Percentiles rank a stretch among this genome's conserved stretches.
Conservation (phyloP, 148 eudicot genomes). For the Dianthus caryophyllus region DNA sequence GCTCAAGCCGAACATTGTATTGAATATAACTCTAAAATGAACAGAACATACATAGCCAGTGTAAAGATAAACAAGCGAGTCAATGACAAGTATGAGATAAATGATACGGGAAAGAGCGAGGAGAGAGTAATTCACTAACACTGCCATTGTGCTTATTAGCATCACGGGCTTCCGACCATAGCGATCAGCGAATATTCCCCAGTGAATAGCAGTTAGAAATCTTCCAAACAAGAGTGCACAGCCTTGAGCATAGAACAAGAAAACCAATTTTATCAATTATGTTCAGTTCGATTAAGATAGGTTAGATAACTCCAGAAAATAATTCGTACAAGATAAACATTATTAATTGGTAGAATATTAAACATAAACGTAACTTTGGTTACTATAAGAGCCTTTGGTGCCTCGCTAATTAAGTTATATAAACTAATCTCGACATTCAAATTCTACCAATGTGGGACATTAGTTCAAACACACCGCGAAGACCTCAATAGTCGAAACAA, state of each 20-base stretch:
- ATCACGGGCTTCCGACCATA: slow-evolving; percentile 64
- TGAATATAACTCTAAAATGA: slow-evolving; percentile 42
- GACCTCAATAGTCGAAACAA: too few relatives aligned
- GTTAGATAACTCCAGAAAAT: too few relatives aligned
- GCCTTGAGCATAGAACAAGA: slow-evolving; percentile 31
- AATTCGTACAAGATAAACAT: too few relatives aligned
- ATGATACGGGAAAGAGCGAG: background rate
- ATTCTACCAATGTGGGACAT: too few relatives aligned
- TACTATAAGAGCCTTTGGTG: too few relatives aligned
- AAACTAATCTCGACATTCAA: too few relatives aligned
- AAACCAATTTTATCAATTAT: too few relatives aligned
- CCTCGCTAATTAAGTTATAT: too few relatives aligned
- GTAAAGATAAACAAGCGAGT: background rate
- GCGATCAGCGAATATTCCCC: slow-evolving; percentile 61
- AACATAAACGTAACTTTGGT: too few relatives aligned
- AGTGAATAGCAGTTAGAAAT: slow-evolving; percentile 48
- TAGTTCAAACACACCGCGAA: too few relatives aligned
- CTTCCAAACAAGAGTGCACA: slow-evolving; percentile 67
- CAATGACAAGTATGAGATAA: background rate
- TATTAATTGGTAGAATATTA: too few relatives aligned
- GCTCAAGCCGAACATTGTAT: slow-evolving; percentile 56
- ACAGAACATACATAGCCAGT: background rate
- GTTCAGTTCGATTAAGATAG: too few relatives aligned
- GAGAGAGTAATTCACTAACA: slow-evolving; percentile 28
- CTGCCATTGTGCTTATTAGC: slow-evolving; percentile 39